phyloP scores from a whole-genome alignment of 495 filamentous ascomycete genomes.

The Penicillium steckii region DNA sequence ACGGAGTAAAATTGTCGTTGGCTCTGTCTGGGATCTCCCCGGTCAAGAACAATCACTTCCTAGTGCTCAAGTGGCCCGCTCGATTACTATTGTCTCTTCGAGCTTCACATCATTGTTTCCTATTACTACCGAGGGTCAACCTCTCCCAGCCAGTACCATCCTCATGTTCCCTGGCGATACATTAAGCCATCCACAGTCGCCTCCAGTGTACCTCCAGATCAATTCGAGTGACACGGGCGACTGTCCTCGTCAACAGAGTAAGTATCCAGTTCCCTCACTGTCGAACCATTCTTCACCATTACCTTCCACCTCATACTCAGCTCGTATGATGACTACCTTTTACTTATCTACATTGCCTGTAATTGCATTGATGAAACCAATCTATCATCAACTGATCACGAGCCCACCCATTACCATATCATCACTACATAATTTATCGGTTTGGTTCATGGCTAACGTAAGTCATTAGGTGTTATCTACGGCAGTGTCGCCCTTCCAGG shows the following conservation, averaged over 20 bases:
- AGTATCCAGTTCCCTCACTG: slow-evolving; percentile 42
- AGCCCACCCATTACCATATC: slow-evolving; percentile 21
- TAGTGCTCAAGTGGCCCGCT: slow-evolving; percentile 35
- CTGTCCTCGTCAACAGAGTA: slow-evolving; percentile 84
- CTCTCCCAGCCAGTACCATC: slow-evolving; percentile 70
- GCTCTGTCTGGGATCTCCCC: slow-evolving; percentile 42
- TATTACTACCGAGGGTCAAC: slow-evolving; percentile 68
- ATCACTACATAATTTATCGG: slow-evolving; percentile 4
- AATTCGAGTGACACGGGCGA: slow-evolving; percentile 88
- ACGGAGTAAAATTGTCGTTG: slow-evolving; percentile 56
- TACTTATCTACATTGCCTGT: slow-evolving; percentile 99
- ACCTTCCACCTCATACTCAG: neutral
- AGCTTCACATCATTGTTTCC: slow-evolving; percentile 65
- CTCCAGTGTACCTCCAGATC: slow-evolving; percentile 69
- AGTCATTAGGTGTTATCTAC: slow-evolving; percentile 66
- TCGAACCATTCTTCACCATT: slow-evolving; percentile 13
- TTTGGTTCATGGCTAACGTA: slow-evolving; percentile 44
- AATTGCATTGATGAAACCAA: slow-evolving; percentile 71
- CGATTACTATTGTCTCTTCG: slow-evolving; percentile 68
- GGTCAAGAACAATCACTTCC: slow-evolving; percentile 7
- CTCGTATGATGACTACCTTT: slow-evolving; percentile 74
- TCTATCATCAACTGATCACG: slow-evolving; percentile 74
- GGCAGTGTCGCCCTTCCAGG: slow-evolving; percentile 46
- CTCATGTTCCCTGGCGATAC: slow-evolving; percentile 65
- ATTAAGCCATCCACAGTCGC: slow-evolving; percentile 33